Base-by-base conservation (phyloP, 2,329 filamentous ascomycete genomes). In the Pseudogymnoascus sp. region DNA sequence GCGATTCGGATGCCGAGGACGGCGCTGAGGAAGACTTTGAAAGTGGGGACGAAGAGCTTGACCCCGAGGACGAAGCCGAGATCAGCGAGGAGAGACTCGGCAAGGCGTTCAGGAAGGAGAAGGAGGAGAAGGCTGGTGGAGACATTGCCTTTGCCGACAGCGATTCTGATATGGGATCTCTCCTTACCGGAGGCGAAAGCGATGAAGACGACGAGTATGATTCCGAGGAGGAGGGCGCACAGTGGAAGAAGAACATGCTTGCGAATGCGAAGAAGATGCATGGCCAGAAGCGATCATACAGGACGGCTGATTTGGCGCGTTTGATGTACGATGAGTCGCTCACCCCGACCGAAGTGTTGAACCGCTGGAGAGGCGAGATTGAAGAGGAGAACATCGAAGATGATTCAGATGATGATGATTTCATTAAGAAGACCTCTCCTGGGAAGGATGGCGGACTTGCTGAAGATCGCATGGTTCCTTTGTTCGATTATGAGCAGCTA, bases 131-230 rank as follows among this genome's bases (percentile, higher is more conserved):
- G 21, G 79, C 79, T 10, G 84, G 86, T 23, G 90, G 86, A 31
- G 91, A 96, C 62, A 71, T 97, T 64, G 91, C 87, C 1, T 99
- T 97, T 78, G 95, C 95, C 12, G 95, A 99, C 72, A 96, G 91
- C 71, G 96, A 99, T 75, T 99, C 95, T 0, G 96, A 99, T 73
- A 82, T 99, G 4, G 95, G 95, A 5, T 96, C 93, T 3, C 65
- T 70, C 8, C 72, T 72, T 61, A 69, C 72, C 23, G 70, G 71
- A 1, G 83, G 85, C 6, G 82, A 84, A 18, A 80, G 82, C 64
- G 80, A 82, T 2, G 69, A 69, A 1, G 69, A 70, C 4, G 67
- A 71, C 8, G 73, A 76, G 28, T 83, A 80, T 1, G 84, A 84
- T 16, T 89, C 90, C 61, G 91, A 93, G 59, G 88, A 89, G 40